Evolutionary conservation across 108 stramenopile genomes (phyloP).

Genomic region (Schizochytrium sp.): DNA sequence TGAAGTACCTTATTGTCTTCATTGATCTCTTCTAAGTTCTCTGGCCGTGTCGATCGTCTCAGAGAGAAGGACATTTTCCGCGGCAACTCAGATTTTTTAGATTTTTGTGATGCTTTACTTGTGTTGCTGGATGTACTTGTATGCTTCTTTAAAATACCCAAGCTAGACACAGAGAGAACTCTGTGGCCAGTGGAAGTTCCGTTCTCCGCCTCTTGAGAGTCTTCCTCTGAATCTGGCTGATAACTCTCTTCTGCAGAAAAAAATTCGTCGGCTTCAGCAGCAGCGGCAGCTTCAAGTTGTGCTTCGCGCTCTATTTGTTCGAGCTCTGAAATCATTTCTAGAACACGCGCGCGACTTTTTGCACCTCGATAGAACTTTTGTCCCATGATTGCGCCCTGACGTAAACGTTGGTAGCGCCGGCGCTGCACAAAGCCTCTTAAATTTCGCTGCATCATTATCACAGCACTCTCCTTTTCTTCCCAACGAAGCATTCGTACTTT

Average conservation of each 20-base stretch:
- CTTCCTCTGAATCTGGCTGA: not conserved
- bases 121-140: not conserved
- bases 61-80: too few relatives aligned
- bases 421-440: not conserved
- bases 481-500: not conserved
- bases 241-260: not conserved
- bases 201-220: not conserved
- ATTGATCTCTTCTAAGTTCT: not conserved
- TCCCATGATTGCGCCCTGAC: not conserved
- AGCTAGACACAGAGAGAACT: not conserved
- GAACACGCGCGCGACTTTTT: not conserved
- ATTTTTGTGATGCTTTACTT: not conserved
- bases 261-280: not conserved
- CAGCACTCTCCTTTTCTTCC: not conserved
- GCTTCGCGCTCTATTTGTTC: not conserved
- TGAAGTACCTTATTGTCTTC: not conserved
- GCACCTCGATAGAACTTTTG: slow-evolving; percentile 45
- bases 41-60: not conserved
- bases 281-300: not conserved
- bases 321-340: slow-evolving; percentile 15
- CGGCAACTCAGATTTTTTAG: too few relatives aligned
- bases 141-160: not conserved
- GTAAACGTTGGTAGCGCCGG: not conserved
- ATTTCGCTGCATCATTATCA: not conserved
- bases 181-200: not conserved